Evolutionary conservation across 495 filamentous ascomycete genomes (phyloP).

Genomic region (Tricharina praecox): DNA sequence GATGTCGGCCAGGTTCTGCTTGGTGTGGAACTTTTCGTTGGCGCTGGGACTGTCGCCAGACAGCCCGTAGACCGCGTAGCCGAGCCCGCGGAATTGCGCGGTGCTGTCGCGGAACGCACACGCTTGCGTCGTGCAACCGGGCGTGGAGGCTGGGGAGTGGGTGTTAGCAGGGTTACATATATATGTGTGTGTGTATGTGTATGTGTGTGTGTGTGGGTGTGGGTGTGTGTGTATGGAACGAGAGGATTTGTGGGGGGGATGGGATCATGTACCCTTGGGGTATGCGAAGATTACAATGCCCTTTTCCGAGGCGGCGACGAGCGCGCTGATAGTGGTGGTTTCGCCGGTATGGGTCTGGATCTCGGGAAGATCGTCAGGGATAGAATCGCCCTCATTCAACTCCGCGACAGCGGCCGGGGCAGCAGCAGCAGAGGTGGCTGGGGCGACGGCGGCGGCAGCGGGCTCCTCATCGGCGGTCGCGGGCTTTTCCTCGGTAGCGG

Average conservation of each 20-base stretch:
- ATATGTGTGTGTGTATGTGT: background rate
- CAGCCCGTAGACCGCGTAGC: conserved; percentile 74
- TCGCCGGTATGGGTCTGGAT: conserved; percentile 67
- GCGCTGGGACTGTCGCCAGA: conserved; percentile 71
- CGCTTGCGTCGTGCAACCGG: conserved; percentile 84
- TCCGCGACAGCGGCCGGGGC: conserved; percentile 13
- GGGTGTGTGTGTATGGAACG: too few species aligned
- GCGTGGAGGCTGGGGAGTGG: conserved; percentile 41
- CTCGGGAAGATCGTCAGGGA: conserved; percentile 31
- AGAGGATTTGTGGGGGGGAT: too few species aligned
- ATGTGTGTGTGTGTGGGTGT: too few species aligned
- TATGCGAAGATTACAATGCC: conserved; percentile 92
- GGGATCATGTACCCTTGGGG: conserved; percentile 65
- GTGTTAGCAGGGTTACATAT: conserved; percentile 12
- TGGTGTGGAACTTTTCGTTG: conserved; percentile 79
- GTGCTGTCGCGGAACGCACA: conserved; percentile 82
- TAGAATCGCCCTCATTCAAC: conserved; percentile 13
- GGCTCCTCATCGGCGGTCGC: conserved; percentile 6
- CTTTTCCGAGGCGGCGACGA: conserved; percentile 65
- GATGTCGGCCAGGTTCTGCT: conserved; percentile 72
- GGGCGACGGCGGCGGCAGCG: background rate
- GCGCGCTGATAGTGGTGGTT: conserved; percentile 55
- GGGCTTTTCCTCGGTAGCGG: conserved; percentile 8
- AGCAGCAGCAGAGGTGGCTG: conserved; percentile 7
- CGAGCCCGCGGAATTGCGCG: conserved; percentile 55